Conservation (phyloP, 2,329 filamentous ascomycete genomes). For the Keithomyces neogunnii region DNA sequence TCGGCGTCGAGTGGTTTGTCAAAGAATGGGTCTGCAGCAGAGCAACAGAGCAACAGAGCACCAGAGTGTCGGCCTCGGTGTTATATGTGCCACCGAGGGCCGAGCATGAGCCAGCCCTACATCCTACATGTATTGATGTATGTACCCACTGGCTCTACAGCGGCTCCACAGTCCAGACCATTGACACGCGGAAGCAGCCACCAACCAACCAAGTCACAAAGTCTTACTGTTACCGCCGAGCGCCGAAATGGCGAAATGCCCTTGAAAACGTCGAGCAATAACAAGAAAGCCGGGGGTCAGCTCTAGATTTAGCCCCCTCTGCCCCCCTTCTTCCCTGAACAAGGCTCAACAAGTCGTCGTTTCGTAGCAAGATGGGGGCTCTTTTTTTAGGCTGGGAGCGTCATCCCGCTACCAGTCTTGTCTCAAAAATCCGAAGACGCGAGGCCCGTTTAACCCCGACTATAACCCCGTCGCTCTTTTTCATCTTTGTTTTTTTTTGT, state of each 20-base stretch:
- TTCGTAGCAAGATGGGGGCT: no score
- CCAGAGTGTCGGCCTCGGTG: conserved; percentile 1
- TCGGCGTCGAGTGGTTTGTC: not conserved
- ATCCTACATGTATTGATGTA: not conserved
- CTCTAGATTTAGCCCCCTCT: no score
- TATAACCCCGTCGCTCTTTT: not conserved
- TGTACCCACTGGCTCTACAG: no score
- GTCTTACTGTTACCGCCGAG: not conserved
- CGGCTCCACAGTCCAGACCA: not conserved
- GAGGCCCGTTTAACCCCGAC: not conserved
- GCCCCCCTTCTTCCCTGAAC: no score
- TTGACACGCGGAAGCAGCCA: no score
- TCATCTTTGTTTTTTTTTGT: no score
- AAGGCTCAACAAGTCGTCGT: no score
- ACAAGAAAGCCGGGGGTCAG: not conserved
- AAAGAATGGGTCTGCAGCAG: not conserved
- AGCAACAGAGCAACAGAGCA: not conserved
- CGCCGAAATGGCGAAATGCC: not conserved
- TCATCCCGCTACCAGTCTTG: not conserved
- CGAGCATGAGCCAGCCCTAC: not conserved
- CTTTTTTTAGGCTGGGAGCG: not conserved
- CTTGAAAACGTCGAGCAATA: not conserved
- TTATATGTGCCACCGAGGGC: not conserved
- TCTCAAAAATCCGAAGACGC: not conserved
- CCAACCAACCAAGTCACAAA: no score